These are phyloP conservation scores for Bryoglossum gracile DNA, from an alignment of 495 filamentous ascomycete species.

Conservation along the genomic window DNA sequence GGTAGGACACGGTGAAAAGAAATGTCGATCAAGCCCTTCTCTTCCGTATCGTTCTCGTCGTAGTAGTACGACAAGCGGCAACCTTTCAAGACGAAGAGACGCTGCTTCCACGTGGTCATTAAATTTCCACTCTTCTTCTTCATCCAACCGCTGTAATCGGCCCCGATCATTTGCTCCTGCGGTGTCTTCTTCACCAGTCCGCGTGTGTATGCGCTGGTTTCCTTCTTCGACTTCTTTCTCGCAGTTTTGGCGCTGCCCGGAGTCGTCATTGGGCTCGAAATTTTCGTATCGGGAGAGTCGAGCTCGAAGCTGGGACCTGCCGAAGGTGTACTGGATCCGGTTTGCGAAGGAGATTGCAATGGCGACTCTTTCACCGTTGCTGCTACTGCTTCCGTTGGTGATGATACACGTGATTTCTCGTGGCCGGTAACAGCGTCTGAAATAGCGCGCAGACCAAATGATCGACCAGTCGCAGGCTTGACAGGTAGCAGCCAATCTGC, in stretches of 20 bases:
- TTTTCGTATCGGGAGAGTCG: conserved; percentile 63
- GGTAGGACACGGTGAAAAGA: conserved; percentile 92
- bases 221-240: conserved; percentile 70
- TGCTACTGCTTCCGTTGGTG: conserved; percentile 35
- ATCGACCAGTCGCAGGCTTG: conserved; percentile 44
- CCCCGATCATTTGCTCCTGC: conserved; percentile 73
- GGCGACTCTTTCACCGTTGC: conserved; percentile 59
- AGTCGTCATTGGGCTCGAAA: conserved; percentile 38
- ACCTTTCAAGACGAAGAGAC: conserved; percentile 88
- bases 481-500: conserved; percentile 44
- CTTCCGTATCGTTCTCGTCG: conserved; percentile 80
- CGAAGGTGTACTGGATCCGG: conserved; percentile 82
- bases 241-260: conserved; percentile 21
- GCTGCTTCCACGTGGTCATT: conserved; percentile 94
- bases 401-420: conserved; percentile 48
- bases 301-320: conserved; percentile 72
- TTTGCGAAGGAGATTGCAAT: conserved; percentile 60
- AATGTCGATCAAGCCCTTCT: conserved; percentile 95
- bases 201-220: conserved; percentile 86
- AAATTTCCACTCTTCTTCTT: conserved; percentile 94
- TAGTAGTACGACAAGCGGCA: conserved; percentile 94
- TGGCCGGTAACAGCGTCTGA: conserved; percentile 68
- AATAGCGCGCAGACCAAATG: conserved; percentile 62
- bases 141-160: conserved; percentile 98
- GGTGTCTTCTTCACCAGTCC: conserved; percentile 80